These are phyloP conservation scores for Sclerotinia spermophila DNA, from an alignment of 2,329 filamentous ascomycete genomes.

Conservation along the genomic window DNA sequence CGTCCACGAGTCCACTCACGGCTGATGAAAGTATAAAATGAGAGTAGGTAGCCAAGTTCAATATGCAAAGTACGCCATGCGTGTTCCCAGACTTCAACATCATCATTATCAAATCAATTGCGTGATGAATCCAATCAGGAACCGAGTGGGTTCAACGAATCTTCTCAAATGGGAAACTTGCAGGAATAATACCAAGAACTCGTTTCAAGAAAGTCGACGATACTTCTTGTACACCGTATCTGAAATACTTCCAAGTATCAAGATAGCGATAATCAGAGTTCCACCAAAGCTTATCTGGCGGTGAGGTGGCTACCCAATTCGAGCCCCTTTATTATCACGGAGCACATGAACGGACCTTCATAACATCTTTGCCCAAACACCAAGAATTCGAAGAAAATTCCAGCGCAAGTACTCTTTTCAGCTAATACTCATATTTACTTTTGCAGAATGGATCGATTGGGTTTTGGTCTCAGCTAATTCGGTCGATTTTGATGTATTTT, in stretches of 20 bases:
- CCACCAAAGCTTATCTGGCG: slow-evolving; percentile 20
- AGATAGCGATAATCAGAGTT: slow-evolving; percentile 11
- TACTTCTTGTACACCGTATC: slow-evolving; percentile 9
- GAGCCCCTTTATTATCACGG: slow-evolving; percentile 13
- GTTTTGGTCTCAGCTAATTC: slow-evolving; percentile 8
- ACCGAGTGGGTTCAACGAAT: background rate
- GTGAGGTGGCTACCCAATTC: slow-evolving; percentile 15
- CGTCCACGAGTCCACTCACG: background rate
- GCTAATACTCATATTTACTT: background rate
- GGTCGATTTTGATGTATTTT: slow-evolving; percentile 1
- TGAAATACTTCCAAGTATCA: slow-evolving; percentile 12
- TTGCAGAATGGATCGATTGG: background rate
- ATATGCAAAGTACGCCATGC: background rate
- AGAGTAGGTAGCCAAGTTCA: background rate
- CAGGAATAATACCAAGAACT: background rate
- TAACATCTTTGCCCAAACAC: slow-evolving; percentile 3
- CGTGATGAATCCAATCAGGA: slow-evolving; percentile 8
- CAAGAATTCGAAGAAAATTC: background rate
- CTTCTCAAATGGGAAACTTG: background rate
- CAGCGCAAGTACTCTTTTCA: slow-evolving; percentile 3
- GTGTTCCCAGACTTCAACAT: background rate
- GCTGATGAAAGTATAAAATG: background rate
- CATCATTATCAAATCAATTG: slow-evolving; percentile 1
- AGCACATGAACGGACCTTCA: slow-evolving; percentile 6
- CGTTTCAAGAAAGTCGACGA: slow-evolving; percentile 6